These are phyloP conservation scores for Rhododendron griersonianum DNA, from an alignment of 148 eudicot genomes.

Conservation along the genomic window DNA sequence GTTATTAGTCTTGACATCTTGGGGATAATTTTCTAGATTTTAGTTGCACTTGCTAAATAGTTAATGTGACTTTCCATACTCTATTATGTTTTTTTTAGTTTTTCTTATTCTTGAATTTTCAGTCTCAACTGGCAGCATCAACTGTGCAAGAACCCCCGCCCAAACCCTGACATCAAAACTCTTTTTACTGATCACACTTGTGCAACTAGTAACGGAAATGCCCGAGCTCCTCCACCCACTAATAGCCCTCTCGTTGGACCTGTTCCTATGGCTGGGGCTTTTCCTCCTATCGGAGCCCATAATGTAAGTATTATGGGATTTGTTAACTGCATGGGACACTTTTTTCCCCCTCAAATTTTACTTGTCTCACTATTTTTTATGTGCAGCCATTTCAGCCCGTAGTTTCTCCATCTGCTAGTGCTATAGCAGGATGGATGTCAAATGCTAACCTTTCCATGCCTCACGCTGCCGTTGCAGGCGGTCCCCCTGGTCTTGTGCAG, in stretches of 20 bases:
- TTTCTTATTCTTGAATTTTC: conserved; percentile 12
- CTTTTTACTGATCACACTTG: conserved; percentile 56
- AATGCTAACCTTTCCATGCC: conserved; percentile 45
- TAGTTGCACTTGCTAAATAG: background rate
- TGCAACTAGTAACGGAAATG: conserved; percentile 42
- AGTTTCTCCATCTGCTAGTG: conserved; percentile 50
- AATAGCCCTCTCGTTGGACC: conserved; percentile 42
- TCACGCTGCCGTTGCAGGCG: conserved; percentile 48
- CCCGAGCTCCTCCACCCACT: conserved; percentile 40
- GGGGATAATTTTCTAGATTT: background rate
- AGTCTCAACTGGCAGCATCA: conserved; percentile 70
- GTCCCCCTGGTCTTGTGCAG: conserved; percentile 51
- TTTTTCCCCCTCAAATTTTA: background rate
- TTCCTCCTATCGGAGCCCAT: conserved; percentile 50
- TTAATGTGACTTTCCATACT: background rate
- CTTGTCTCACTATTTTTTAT: background rate
- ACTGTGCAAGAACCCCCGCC: conserved; percentile 63
- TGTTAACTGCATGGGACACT: background rate
- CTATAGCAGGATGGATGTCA: conserved; percentile 62
- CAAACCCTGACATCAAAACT: conserved; percentile 59
- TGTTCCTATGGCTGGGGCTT: conserved; percentile 50
- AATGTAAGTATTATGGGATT: conserved; percentile 29
- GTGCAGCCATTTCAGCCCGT: conserved; percentile 58
- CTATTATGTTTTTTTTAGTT: background rate
- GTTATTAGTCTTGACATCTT: background rate